These are phyloP conservation scores for Emmonsia crescens DNA, from an alignment of 2,329 filamentous ascomycete species.

Conservation along the genomic window DNA sequence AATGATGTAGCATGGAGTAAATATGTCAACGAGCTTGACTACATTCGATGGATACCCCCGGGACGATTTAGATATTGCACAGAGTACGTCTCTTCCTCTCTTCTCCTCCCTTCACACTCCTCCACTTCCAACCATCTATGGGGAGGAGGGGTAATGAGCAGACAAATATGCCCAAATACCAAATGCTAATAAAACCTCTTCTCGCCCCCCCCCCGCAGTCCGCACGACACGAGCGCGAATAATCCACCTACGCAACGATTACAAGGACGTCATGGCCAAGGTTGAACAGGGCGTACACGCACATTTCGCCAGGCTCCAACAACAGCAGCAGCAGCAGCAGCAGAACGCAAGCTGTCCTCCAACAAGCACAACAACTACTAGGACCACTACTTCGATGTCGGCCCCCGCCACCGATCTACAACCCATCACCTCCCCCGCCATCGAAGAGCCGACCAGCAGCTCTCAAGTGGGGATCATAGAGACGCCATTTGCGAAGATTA, in stretches of 20 bases:
- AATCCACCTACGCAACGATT: conserved; percentile 82
- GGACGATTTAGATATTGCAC: conserved; percentile 86
- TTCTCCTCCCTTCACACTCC: neutral
- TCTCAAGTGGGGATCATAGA: conserved; percentile 33
- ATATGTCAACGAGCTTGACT: conserved; percentile 79
- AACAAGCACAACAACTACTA: neutral
- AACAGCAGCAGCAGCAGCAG: conserved; percentile 31
- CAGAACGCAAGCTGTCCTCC: conserved; percentile 3
- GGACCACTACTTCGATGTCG: neutral
- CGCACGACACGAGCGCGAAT: conserved; percentile 87
- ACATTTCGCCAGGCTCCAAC: conserved; percentile 65
- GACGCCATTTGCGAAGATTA: conserved; percentile 77
- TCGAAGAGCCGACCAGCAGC: conserved; percentile 16
- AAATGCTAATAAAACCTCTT: conserved; percentile 3
- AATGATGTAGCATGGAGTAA: conserved; percentile 68
- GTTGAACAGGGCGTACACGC: conserved; percentile 83
- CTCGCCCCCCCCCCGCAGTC: conserved; percentile 43
- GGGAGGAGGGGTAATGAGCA: neutral
- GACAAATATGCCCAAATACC: neutral
- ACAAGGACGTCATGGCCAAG: conserved; percentile 73
- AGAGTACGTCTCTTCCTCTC: conserved; percentile 50
- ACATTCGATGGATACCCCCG: conserved; percentile 88
- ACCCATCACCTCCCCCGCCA: conserved; percentile 10
- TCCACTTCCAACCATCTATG: neutral
- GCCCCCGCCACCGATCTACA: neutral